phyloP scores from a whole-genome alignment of 1,284 basidiomycete genomes.

The Trichosporon asahii region DNA sequence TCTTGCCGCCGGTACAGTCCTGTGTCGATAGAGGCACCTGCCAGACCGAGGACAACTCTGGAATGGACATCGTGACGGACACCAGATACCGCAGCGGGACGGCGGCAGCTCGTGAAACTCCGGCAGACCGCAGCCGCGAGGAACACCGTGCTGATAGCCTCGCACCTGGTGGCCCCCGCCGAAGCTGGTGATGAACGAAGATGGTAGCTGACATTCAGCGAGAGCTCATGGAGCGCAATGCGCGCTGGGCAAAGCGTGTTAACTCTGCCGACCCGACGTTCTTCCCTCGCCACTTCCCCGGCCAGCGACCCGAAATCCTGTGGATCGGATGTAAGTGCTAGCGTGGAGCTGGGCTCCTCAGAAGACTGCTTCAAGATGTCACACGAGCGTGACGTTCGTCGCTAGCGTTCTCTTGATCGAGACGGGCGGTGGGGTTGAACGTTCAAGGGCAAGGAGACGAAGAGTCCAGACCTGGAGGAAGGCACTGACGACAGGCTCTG shows the following conservation, averaged over 20 bases:
- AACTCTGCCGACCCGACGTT: conserved; percentile 30
- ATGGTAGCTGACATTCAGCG: conserved; percentile 15
- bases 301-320: conserved; percentile 48
- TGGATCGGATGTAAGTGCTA: conserved; percentile 47
- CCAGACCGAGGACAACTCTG: too few relatives aligned
- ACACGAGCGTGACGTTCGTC: neutral
- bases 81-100: too few relatives aligned
- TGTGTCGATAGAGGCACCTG: neutral
- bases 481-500: conserved; percentile 37
- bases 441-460: neutral
- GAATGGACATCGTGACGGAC: too few relatives aligned
- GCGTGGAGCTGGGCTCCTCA: neutral
- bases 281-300: conserved; percentile 45
- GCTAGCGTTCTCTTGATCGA: neutral
- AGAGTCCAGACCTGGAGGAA: too few relatives aligned
- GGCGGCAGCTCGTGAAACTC: too few relatives aligned
- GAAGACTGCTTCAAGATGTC: neutral
- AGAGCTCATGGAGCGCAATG: conserved; percentile 27
- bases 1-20: neutral
- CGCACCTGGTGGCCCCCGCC: neutral
- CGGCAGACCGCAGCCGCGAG: neutral
- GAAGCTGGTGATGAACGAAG: neutral
- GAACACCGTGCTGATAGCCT: neutral
- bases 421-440: neutral
- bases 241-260: conserved; percentile 22